Percentiles rank a stretch among this genome's conserved stretches.
Conservation (phyloP, 1,139 yeast genomes). For the Diutina pseudorugosa region DNA sequence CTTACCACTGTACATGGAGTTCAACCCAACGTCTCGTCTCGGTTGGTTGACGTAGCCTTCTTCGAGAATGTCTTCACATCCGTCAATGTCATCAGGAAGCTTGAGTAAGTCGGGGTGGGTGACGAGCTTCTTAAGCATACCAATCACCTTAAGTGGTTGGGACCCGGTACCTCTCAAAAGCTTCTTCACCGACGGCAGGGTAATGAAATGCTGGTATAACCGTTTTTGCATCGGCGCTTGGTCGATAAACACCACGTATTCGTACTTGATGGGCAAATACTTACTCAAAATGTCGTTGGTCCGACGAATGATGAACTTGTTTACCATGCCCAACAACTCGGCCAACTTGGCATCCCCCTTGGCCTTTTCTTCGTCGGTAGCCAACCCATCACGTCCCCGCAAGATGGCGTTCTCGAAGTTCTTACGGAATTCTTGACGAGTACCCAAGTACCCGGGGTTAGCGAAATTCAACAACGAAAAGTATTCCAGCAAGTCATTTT, state of each 20-base stretch:
- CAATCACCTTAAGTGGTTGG: slow-evolving; percentile 87
- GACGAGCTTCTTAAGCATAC: slow-evolving; percentile 76
- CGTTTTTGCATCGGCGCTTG: slow-evolving; percentile 66
- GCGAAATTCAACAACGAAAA: slow-evolving; percentile 87
- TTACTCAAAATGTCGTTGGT: slow-evolving; percentile 91
- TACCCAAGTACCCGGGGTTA: slow-evolving; percentile 86
- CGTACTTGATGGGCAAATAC: slow-evolving; percentile 89
- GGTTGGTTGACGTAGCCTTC: slow-evolving; percentile 47
- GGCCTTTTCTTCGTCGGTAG: slow-evolving; percentile 66
- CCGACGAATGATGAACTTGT: slow-evolving; percentile 84
- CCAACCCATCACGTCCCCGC: slow-evolving; percentile 82
- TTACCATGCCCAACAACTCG: slow-evolving; percentile 67
- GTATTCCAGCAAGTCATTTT: slow-evolving; percentile 90
- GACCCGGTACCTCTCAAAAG: slow-evolving; percentile 36
- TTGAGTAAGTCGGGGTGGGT: slow-evolving; percentile 83
- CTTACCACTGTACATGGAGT: slow-evolving; percentile 46
- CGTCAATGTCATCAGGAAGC: slow-evolving; percentile 66
- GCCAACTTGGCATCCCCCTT: slow-evolving; percentile 61
- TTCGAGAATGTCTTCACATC: slow-evolving; percentile 55
- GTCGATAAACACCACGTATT: slow-evolving; percentile 86
- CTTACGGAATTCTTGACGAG: slow-evolving; percentile 72
- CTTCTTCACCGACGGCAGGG: slow-evolving; percentile 68
- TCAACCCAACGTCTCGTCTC: slow-evolving; percentile 24
- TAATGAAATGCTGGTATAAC: slow-evolving; percentile 62
- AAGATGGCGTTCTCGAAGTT: slow-evolving; percentile 75